A percentile compares a stretch with the other conserved stretches of the same genome.
phyloP scores from a whole-genome alignment of 768 basidiomycete species.

The Megacollybia marginata region DNA sequence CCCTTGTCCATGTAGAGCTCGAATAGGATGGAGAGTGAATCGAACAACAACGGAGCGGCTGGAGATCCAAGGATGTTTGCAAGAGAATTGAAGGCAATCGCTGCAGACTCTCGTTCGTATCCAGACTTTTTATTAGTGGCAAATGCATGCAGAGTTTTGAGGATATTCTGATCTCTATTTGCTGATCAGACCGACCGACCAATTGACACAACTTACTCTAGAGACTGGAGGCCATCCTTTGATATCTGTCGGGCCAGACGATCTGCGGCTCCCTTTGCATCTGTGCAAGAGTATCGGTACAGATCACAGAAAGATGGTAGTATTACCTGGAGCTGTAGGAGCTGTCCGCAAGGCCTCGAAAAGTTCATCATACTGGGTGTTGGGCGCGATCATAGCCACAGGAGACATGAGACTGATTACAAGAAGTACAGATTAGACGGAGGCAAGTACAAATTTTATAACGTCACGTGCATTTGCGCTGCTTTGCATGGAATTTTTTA shows the following conservation, averaged over 20 bases:
- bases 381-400: conserved; percentile 38
- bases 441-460: too few relatives aligned
- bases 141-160: conserved; percentile 59
- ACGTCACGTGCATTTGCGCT: too few relatives aligned
- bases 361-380: conserved; percentile 37
- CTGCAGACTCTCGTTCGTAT: conserved; percentile 82
- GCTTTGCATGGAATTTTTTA: too few relatives aligned
- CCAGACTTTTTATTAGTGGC: conserved; percentile 83
- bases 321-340: conserved; percentile 54
- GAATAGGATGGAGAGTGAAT: conserved; percentile 70
- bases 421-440: conserved; percentile 6
- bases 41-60: conserved; percentile 65
- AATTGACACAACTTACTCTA: conserved; percentile 38
- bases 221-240: conserved; percentile 52
- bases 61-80: conserved; percentile 63
- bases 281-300: conserved; percentile 27
- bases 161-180: conserved; percentile 51
- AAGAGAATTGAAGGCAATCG: conserved; percentile 73
- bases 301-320: conserved; percentile 2
- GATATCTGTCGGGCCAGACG: conserved; percentile 66
- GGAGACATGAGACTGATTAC: conserved; percentile 41
- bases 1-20: conserved; percentile 92
- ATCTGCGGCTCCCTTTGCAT: conserved; percentile 82
- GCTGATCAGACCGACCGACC: too few relatives aligned
- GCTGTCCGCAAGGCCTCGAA: conserved; percentile 48